Evolutionary conservation across 306 rosid species (phyloP), one percentile per base, ranked within the genome.

Genomic region (Pterocarpus santalinus): DNA sequence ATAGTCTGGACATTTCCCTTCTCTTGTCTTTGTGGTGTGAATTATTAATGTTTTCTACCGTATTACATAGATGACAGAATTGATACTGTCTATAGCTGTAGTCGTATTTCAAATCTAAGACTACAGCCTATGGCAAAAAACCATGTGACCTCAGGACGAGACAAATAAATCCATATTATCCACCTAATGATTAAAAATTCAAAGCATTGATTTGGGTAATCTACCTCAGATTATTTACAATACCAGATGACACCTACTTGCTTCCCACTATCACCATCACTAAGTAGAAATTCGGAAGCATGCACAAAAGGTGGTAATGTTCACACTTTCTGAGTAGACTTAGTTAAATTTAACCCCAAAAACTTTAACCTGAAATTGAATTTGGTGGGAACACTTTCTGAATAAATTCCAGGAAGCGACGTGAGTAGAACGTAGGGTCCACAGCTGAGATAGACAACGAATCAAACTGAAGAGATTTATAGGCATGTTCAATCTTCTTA

Each of bases 401-500:
- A 77, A 91, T 90, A 82, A 92, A 94, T 53, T 90, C 87, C 69
- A 94, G 86, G 90, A 94, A 94, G 80, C 98, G 98, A 8, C 5
- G 81, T 16, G 95, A 90, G 75, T 94, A 94, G 89, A 92, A 94
- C 4, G 85, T 85, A 53, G 98, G 97, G 79, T 92, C 95, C 56
- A 94, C 98, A 0, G 92, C 91, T 1, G 98, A 94, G 83, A 94
- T 94, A 65, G 95, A 89, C 46, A 92, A 77, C 58, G 97, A 90
- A 85, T 94, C 97, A 69, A 92, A 94, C 80, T 94, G 98, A 52
- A 90, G 76, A 44, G 97, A 89, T 80, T 94, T 94, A 83, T 89
- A 92, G 5, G 97, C 91, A 47, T 88, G 97, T 72, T 94, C 98
- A 57, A 94, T 82, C 92, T 79, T 94, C 95, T 94, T 94, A 38